These are phyloP conservation scores for Pythium plurisporium DNA, from an alignment of 352 stramenopile species.

Conservation along the genomic window DNA sequence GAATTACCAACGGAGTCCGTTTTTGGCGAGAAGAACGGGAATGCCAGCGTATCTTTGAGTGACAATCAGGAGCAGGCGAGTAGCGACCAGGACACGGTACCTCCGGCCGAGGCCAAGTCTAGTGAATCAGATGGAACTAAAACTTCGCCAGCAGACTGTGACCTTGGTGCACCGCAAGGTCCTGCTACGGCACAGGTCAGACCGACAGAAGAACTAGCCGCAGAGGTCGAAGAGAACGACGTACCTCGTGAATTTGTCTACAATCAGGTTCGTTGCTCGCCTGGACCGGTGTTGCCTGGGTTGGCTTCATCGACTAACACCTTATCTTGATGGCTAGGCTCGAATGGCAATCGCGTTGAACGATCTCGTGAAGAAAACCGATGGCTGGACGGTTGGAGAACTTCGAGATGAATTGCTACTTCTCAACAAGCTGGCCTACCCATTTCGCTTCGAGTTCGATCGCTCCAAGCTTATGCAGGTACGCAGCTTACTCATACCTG, in stretches of 20 bases:
- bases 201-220: not conserved
- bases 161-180: not conserved
- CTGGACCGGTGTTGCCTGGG: not conserved
- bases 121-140: too few species aligned
- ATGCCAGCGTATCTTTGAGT: not conserved
- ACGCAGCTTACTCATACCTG: not conserved
- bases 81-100: too few species aligned
- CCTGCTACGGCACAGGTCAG: not conserved
- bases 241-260: slow-evolving; percentile 58
- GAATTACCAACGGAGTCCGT: slow-evolving; percentile 35
- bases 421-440: slow-evolving; percentile 68
- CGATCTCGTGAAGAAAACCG: slow-evolving; percentile 54
- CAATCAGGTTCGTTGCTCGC: slow-evolving; percentile 64
- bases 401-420: slow-evolving; percentile 63
- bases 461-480: slow-evolving; percentile 68
- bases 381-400: slow-evolving; percentile 65
- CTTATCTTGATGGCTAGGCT: slow-evolving; percentile 14
- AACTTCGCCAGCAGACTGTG: too few species aligned
- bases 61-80: not conserved
- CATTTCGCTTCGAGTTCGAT: slow-evolving; percentile 57
- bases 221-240: slow-evolving; percentile 8
- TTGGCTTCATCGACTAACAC: not conserved
- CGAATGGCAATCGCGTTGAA: slow-evolving; percentile 47
- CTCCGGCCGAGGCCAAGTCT: too few species aligned
- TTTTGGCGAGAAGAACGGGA: slow-evolving; percentile 21